Evolutionary conservation across 495 filamentous ascomycete species (phyloP).

Genomic region (Lasiosphaeria hispida): DNA sequence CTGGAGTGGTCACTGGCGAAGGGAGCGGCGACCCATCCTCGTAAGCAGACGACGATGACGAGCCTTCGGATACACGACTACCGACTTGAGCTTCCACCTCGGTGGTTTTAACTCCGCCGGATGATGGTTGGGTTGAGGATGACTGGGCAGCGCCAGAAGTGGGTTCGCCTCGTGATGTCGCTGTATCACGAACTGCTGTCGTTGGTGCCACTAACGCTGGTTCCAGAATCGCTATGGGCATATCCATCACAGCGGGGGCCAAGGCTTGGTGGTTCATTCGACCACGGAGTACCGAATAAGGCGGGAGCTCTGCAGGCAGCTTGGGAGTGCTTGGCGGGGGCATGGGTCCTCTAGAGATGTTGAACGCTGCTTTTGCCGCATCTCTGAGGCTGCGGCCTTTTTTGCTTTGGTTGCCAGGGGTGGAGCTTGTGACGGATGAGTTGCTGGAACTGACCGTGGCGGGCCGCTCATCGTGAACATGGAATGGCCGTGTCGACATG

Average conservation of each 20-base stretch:
- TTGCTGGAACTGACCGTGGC: conserved; percentile 15
- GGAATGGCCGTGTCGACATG: not conserved
- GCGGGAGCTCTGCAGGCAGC: conserved; percentile 7
- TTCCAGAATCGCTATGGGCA: not conserved
- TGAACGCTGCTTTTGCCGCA: conserved; percentile 24
- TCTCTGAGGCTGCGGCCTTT: conserved; percentile 29
- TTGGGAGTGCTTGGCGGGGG: conserved; percentile 3
- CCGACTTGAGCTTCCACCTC: conserved; percentile 14
- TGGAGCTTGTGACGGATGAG: conserved; percentile 19
- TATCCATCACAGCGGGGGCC: not conserved
- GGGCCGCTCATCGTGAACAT: conserved; percentile 12
- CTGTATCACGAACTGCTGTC: not conserved
- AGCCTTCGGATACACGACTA: conserved; percentile 39
- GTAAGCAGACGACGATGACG: conserved; percentile 43
- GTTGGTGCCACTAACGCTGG: not conserved
- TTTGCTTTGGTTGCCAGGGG: conserved; percentile 15
- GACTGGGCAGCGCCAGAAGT: no score
- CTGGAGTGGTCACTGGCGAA: conserved; percentile 41
- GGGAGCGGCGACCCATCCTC: conserved; percentile 43
- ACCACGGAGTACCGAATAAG: conserved; percentile 18
- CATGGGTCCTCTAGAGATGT: conserved; percentile 15
- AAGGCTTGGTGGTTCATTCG: conserved; percentile 17
- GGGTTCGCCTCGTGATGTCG: not conserved
- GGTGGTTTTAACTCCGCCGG: conserved; percentile 9
- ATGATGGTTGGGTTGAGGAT: no score